Base-by-base conservation (phyloP, 805 yeast genomes). In the Nakazawaea sp. region DNA sequence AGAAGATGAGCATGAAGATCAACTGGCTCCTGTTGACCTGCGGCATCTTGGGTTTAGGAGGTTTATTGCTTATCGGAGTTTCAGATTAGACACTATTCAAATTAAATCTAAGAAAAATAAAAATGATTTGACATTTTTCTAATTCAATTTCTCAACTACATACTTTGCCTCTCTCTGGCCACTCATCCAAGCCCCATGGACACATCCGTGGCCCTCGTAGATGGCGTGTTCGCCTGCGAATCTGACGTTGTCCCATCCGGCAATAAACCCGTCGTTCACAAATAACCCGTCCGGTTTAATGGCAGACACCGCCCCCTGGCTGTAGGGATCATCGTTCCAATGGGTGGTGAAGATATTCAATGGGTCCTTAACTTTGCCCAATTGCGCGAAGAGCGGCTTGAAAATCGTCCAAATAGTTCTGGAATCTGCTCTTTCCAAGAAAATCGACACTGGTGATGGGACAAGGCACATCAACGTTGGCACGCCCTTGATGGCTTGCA, bases 161-260 rank as follows among this genome's bases (percentile, higher is more conserved):
- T 51, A 47, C 2, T 35, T 45, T 9, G 75, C 76, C 40, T 71
- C 79, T 43, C 78, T 58, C 23, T 46, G 42, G 9, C 78, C 80
- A 37, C 73, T 62, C 33, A 47, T 44, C 59, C 72, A 74, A 0
- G 81, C 81, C 3, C 78, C 81, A 49, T 75, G 79, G 3, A 66
- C 76, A 52, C 79, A 74, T 1, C 79, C 80, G 25, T 67, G 66
- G 5, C 78, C 80, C 31, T 68, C 72, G 33, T 58, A 55, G 19
- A 59, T 59, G 7, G 76, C 59, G 43, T 72, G 79, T 48, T 74
- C 81, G 4, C 81, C 80, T 1, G 77, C 79, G 56, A 75, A 75
- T 28, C 78, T 55, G 20, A 74, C 61, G 17, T 66, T 48, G 10
- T 60, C 60, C 36, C 50, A 49, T 3, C 63, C 63, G 26, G 58